phyloP scores from a whole-genome alignment of 768 basidiomycete genomes.

The Trametes punicea region DNA sequence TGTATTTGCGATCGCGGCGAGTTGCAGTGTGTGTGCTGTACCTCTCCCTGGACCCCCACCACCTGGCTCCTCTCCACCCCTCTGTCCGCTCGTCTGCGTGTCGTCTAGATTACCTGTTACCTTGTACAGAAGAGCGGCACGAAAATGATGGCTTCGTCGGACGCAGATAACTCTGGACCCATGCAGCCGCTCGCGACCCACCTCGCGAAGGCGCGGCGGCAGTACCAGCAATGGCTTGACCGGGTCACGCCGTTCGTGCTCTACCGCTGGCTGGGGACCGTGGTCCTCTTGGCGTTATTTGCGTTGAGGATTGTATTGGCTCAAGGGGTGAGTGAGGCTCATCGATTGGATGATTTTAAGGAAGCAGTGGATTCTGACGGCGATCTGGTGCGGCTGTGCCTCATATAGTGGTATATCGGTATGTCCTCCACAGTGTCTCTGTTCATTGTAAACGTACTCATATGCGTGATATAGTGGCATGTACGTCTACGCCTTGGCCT shows the following conservation, averaged over 20 bases:
- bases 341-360: neutral
- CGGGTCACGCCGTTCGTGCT: conserved; percentile 85
- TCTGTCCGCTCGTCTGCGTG: neutral
- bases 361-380: neutral
- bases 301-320: conserved; percentile 80
- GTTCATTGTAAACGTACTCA: neutral
- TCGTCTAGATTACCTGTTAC: neutral
- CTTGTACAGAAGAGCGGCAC: neutral
- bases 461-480: conserved; percentile 49
- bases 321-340: conserved; percentile 87
- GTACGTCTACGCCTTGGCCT: conserved; percentile 41
- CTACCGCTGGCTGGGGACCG: conserved; percentile 85
- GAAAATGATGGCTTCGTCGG: conserved; percentile 30
- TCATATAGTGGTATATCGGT: conserved; percentile 94
- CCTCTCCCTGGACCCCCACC: neutral
- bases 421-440: conserved; percentile 33
- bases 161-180: conserved; percentile 23
- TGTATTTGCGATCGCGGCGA: neutral
- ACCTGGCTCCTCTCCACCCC: neutral
- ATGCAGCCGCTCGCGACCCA: conserved; percentile 30
- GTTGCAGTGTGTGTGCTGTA: neutral
- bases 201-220: conserved; percentile 57
- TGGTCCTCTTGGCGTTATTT: conserved; percentile 70
- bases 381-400: neutral
- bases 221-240: conserved; percentile 89